Percentiles rank a stretch among this genome's conserved stretches.
phyloP scores from a whole-genome alignment of 345 rosid genomes.

The Nasturtium officinale region DNA sequence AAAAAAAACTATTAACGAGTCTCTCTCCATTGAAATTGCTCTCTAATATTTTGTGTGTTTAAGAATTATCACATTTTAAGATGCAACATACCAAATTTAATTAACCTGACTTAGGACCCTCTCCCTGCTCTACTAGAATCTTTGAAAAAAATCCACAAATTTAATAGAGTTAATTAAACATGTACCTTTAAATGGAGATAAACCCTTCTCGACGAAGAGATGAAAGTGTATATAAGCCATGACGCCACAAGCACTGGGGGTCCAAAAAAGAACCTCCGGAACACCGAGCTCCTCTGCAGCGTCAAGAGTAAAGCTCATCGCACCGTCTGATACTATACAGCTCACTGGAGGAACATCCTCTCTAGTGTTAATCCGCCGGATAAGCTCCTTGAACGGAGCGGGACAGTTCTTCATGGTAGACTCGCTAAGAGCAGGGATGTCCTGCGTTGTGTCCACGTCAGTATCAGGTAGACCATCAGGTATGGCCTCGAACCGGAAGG shows the following conservation, averaged over 20 bases:
- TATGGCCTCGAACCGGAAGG: slow-evolving; percentile 31
- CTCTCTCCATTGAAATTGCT: too few relatives aligned
- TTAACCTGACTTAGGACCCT: not conserved
- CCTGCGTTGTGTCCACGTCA: slow-evolving; percentile 24
- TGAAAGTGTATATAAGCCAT: slow-evolving; percentile 30
- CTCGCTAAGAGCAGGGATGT: slow-evolving; percentile 16
- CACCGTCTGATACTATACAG: slow-evolving; percentile 37
- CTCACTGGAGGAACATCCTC: slow-evolving; percentile 35
- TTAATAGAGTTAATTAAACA: too few relatives aligned
- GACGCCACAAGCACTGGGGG: slow-evolving; percentile 32
- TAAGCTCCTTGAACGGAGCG: slow-evolving; percentile 35
- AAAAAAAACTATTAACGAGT: too few relatives aligned
- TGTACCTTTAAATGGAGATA: slow-evolving; percentile 17
- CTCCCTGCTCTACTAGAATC: not conserved
- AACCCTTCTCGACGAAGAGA: slow-evolving; percentile 32
- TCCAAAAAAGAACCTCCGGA: slow-evolving; percentile 37
- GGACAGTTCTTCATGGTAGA: slow-evolving; percentile 30
- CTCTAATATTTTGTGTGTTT: too few relatives aligned
- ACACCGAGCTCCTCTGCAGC: slow-evolving; percentile 42
- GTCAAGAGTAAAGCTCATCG: slow-evolving; percentile 41
- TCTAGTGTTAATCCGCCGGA: slow-evolving; percentile 10
- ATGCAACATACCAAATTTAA: not conserved
- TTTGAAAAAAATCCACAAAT: not conserved
- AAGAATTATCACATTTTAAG: too few relatives aligned
- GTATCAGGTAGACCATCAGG: slow-evolving; percentile 36